These are phyloP conservation scores for Capsella bursapastoris DNA, from an alignment of 345 rosid genomes.

Conservation along the genomic window DNA sequence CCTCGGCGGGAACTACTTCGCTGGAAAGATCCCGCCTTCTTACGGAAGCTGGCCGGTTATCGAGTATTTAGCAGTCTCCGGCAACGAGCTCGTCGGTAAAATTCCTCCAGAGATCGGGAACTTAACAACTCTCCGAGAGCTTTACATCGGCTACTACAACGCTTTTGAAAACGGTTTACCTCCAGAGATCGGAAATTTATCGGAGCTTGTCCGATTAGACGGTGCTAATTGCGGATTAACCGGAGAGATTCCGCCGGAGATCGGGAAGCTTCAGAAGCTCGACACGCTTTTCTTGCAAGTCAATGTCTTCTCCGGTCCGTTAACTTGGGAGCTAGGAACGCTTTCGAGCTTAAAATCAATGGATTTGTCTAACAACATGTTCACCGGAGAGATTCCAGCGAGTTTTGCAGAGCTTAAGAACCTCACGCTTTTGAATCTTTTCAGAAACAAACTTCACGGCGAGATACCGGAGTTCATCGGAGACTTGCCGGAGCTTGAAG, in stretches of 20 bases:
- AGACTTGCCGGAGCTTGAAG: constrained; percentile 73
- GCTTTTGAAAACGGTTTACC: constrained; percentile 66
- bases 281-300: constrained; percentile 89
- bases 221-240: constrained; percentile 70
- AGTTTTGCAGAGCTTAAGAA: constrained; percentile 64
- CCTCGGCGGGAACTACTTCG: constrained; percentile 86
- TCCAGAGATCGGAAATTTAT: constrained; percentile 77
- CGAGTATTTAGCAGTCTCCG: constrained; percentile 79
- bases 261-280: constrained; percentile 69
- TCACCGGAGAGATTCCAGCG: constrained; percentile 75
- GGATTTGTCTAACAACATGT: constrained; percentile 87
- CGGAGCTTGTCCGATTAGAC: constrained; percentile 67
- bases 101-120: constrained; percentile 85
- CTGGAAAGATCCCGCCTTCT: constrained; percentile 69
- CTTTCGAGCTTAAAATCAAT: constrained; percentile 74
- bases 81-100: constrained; percentile 69
- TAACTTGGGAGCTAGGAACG: constrained; percentile 64
- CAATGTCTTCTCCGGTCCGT: constrained; percentile 64
- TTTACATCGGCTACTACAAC: constrained; percentile 88
- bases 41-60: constrained; percentile 74
- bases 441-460: constrained; percentile 83
- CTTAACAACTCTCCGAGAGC: constrained; percentile 62
- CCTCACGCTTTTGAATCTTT: constrained; percentile 74
- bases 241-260: constrained; percentile 70
- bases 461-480: constrained; percentile 82